Evolutionary conservation across 176 grass and related monocot genomes (phyloP).

Genomic region (Dendrocalamus sinicus): DNA sequence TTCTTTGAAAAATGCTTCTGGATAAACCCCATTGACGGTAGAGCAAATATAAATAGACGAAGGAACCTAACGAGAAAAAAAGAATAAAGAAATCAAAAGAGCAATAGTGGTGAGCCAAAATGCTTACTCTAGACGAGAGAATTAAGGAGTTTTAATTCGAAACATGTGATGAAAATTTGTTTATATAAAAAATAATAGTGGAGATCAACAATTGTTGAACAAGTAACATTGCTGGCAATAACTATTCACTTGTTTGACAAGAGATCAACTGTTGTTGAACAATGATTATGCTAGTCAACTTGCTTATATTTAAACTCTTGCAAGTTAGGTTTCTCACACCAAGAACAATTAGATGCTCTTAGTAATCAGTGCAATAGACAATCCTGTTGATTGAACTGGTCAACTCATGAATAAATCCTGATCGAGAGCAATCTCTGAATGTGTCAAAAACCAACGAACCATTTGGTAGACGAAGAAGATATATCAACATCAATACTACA

Average conservation of each 20-base stretch:
- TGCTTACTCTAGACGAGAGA: not conserved
- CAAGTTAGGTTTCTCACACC: not conserved
- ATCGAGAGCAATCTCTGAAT: not conserved
- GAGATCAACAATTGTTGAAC: not conserved
- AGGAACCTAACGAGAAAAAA: not conserved
- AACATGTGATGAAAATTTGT: not conserved
- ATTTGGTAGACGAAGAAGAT: not conserved
- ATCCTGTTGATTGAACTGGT: not conserved
- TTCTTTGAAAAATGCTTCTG: not conserved
- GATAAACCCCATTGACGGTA: not conserved
- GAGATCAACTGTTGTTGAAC: not conserved
- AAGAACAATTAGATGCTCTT: not conserved
- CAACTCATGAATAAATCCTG: not conserved
- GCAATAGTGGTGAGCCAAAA: not conserved
- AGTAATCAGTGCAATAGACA: not conserved
- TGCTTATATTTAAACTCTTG: not conserved
- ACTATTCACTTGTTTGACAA: not conserved
- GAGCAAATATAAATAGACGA: not conserved
- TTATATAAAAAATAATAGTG: not conserved
- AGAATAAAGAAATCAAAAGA: not conserved
- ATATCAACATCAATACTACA: not conserved
- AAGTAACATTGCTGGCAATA: not conserved
- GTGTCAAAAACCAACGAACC: not conserved
- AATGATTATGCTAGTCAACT: constrained; percentile 19
- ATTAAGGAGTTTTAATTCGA: not conserved